Conservation (phyloP, 2,329 filamentous ascomycete genomes). For the Sporothrix protearum region DNA sequence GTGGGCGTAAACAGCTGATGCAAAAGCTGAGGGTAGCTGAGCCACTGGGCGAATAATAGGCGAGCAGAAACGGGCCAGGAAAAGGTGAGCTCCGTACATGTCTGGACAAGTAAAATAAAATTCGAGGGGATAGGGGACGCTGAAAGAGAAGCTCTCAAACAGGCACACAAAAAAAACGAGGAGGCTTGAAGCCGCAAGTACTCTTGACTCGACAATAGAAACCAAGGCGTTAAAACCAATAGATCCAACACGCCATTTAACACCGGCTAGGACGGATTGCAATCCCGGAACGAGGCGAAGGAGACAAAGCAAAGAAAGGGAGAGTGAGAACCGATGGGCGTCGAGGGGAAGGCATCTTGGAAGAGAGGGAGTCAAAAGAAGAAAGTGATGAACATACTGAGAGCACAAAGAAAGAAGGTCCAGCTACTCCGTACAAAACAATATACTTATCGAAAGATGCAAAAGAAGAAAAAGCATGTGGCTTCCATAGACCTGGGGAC, state of each 20-base stretch:
- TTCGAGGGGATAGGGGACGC: not conserved
- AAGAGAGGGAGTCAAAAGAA: not conserved
- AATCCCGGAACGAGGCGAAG: not conserved
- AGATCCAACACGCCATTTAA: not conserved
- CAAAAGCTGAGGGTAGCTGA: not conserved
- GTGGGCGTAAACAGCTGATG: not conserved
- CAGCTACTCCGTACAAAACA: not conserved
- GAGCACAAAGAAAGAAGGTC: not conserved
- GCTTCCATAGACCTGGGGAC: not conserved
- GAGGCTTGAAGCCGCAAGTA: not conserved
- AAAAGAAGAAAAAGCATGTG: constrained; percentile 5
- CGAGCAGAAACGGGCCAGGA: not conserved
- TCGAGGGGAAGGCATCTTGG: not conserved
- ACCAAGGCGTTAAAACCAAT: not conserved
- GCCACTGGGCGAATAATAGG: not conserved
- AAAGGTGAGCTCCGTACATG: not conserved
- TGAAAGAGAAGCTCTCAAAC: not conserved
- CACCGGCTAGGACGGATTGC: constrained; percentile 7
- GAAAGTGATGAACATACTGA: not conserved
- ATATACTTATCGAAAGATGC: not conserved
- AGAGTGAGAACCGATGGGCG: not conserved
- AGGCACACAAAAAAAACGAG: not conserved
- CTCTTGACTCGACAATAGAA: not conserved
- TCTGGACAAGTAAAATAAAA: not conserved
- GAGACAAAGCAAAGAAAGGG: not conserved